Conservation (phyloP, 2,329 filamentous ascomycete species). For the Neopestalotiopsis rosae region DNA sequence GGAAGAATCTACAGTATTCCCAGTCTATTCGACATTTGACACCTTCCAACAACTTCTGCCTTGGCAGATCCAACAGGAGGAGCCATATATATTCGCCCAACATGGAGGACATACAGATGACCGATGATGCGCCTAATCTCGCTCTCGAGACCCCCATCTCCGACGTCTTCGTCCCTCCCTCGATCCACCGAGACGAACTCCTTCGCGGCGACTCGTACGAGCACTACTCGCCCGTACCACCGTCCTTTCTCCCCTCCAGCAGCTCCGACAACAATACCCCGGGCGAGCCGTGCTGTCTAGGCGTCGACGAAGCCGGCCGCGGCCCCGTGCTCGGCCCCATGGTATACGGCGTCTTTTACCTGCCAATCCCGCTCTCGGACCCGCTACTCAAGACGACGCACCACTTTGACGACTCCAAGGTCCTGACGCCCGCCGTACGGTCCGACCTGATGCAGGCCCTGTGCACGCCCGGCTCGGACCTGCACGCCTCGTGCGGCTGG, state of each 20-base stretch:
- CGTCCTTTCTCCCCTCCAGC: conserved; percentile 55
- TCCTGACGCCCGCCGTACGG: conserved; percentile 80
- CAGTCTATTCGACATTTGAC: no score
- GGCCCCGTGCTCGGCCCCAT: conserved; percentile 89
- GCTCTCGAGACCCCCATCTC: conserved; percentile 39
- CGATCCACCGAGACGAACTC: conserved; percentile 62
- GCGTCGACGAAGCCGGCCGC: conserved; percentile 92
- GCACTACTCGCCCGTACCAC: conserved; percentile 73
- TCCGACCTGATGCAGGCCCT: conserved; percentile 72
- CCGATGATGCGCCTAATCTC: conserved; percentile 36
- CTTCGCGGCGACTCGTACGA: conserved; percentile 71
- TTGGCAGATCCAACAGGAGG: no score
- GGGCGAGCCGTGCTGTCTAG: conserved; percentile 73
- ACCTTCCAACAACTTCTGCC: no score
- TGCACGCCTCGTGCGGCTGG: conserved; percentile 71
- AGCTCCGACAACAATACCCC: conserved; percentile 22
- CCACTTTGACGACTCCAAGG: conserved; percentile 95
- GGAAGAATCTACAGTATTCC: no score
- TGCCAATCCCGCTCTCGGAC: conserved; percentile 74
- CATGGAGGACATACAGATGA: conserved; percentile 48
- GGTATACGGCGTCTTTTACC: conserved; percentile 75
- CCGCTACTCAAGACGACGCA: conserved; percentile 78
- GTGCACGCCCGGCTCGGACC: conserved; percentile 64
- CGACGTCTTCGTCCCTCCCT: conserved; percentile 69
- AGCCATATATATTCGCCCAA: conserved; percentile 12